These are phyloP conservation scores for Chaetomiaceae sp. DNA, from an alignment of 2,329 filamentous ascomycete genomes.

Conservation along the genomic window DNA sequence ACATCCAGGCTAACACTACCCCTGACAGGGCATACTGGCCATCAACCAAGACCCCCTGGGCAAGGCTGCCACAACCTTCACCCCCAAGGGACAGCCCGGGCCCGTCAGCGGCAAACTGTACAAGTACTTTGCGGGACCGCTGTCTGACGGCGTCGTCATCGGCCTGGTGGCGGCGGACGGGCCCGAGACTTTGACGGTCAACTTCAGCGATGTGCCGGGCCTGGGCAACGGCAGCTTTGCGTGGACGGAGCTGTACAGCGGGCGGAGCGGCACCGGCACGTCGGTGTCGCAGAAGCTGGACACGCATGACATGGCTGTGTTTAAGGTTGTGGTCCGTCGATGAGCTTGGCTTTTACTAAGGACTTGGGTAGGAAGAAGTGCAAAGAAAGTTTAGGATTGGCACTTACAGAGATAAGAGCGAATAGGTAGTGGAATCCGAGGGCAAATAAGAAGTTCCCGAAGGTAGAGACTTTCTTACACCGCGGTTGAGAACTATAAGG, in stretches of 20 bases:
- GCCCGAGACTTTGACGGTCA: not conserved
- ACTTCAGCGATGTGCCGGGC: not conserved
- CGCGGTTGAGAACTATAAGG: no score
- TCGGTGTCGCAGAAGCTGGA: not conserved
- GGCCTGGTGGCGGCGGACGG: not conserved
- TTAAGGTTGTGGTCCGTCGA: no score
- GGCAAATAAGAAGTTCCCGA: no score
- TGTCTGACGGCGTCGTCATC: not conserved
- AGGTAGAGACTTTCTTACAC: no score
- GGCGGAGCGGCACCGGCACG: not conserved
- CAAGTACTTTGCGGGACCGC: not conserved
- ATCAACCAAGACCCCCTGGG: constrained; percentile 3
- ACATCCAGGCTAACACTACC: no score
- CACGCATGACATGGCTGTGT: not conserved
- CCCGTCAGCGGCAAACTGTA: not conserved
- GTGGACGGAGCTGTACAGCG: not conserved
- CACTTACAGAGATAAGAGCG: no score
- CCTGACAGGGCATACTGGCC: not conserved
- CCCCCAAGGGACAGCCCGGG: not conserved
- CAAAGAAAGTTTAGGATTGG: no score
- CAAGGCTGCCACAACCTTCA: constrained; percentile 1
- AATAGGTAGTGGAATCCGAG: no score
- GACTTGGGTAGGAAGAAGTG: no score
- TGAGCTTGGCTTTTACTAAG: no score
- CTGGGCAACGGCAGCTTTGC: not conserved